These are phyloP conservation scores for Metarhizium guizhouense DNA, from an alignment of 2,329 filamentous ascomycete genomes.

Conservation along the genomic window DNA sequence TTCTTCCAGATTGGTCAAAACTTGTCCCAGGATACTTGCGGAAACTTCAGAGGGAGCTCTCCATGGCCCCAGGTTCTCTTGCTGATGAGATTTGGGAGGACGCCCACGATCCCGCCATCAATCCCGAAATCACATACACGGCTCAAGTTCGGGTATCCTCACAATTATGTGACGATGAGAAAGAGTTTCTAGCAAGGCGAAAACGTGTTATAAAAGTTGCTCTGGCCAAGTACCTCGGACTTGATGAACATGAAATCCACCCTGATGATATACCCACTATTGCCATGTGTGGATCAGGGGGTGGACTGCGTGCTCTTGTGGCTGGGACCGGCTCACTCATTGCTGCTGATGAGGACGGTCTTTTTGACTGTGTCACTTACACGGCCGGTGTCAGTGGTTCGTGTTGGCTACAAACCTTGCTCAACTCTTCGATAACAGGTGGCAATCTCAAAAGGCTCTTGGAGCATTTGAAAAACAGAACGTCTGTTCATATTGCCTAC, in stretches of 20 bases:
- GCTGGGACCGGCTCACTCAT: constrained; percentile 83
- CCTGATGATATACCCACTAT: constrained; percentile 90
- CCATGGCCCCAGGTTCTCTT: constrained; percentile 77
- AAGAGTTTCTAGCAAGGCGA: constrained; percentile 61
- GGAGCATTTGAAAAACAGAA: constrained; percentile 75
- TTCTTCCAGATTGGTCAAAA: constrained; percentile 78
- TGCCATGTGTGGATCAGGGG: constrained; percentile 89
- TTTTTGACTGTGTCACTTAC: constrained; percentile 93
- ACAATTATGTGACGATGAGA: constrained; percentile 76
- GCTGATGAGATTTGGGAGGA: constrained; percentile 92
- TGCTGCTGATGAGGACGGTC: constrained; percentile 73
- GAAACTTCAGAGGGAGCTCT: constrained; percentile 82
- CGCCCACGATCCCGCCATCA: constrained; percentile 70
- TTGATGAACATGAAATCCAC: constrained; percentile 74
- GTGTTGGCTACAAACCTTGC: constrained; percentile 89
- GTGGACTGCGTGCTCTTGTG: constrained; percentile 80
- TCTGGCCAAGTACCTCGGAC: constrained; percentile 70
- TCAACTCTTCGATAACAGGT: constrained; percentile 61
- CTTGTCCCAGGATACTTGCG: constrained; percentile 65
- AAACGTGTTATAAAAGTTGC: constrained; percentile 61
- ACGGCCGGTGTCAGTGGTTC: constrained; percentile 92
- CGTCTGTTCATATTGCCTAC: constrained; percentile 86
- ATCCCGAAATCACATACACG: constrained; percentile 80
- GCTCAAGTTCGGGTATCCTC: constrained; percentile 75
- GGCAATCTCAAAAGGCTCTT: constrained; percentile 62